A percentile compares a stretch with the other conserved stretches of the same genome.
Evolutionary conservation across 192 early-diverging fungal genomes (phyloP).

Genomic region (Entomortierella chlamydospora): DNA sequence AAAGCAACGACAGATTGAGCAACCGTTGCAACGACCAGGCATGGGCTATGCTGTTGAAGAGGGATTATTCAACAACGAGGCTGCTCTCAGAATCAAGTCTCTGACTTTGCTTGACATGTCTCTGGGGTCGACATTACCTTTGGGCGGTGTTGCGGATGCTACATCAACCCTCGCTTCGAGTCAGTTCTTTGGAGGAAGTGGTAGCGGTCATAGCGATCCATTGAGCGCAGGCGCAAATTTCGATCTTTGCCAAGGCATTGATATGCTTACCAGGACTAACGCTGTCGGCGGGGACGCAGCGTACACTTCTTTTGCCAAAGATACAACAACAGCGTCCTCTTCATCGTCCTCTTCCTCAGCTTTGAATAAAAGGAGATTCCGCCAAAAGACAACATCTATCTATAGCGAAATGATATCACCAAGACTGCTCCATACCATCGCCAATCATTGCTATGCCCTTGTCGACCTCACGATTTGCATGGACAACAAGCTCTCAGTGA

Average conservation of each 20-base stretch:
- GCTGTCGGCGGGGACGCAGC: conserved; percentile 14
- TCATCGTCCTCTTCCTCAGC: conserved; percentile 13
- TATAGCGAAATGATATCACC: conserved; percentile 50
- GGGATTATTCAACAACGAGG: conserved; percentile 43
- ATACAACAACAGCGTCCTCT: conserved; percentile 9
- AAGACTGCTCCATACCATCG: conserved; percentile 40
- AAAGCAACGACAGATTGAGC: conserved; percentile 32
- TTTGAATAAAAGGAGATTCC: conserved; percentile 24
- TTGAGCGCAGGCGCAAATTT: conserved; percentile 14
- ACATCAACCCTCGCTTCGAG: conserved; percentile 1
- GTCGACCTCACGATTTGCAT: conserved; percentile 48
- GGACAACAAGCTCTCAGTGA: conserved; percentile 30
- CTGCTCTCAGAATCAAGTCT: conserved; percentile 48
- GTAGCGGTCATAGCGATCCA: not conserved
- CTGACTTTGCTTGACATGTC: conserved; percentile 46
- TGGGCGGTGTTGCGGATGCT: not conserved
- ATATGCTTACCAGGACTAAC: conserved; percentile 11
- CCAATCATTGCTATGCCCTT: conserved; percentile 43
- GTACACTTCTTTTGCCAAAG: conserved; percentile 12
- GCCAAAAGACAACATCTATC: conserved; percentile 50
- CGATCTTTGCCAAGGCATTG: conserved; percentile 38
- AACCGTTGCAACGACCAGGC: conserved; percentile 1
- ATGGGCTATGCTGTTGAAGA: conserved; percentile 44
- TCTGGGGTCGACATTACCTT: conserved; percentile 17
- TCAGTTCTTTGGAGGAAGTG: conserved; percentile 48